Evolutionary conservation across 371 early-diverging fungal genomes (phyloP), one percentile per base, ranked within the genome.

Genomic region (Mucor irregularis): DNA sequence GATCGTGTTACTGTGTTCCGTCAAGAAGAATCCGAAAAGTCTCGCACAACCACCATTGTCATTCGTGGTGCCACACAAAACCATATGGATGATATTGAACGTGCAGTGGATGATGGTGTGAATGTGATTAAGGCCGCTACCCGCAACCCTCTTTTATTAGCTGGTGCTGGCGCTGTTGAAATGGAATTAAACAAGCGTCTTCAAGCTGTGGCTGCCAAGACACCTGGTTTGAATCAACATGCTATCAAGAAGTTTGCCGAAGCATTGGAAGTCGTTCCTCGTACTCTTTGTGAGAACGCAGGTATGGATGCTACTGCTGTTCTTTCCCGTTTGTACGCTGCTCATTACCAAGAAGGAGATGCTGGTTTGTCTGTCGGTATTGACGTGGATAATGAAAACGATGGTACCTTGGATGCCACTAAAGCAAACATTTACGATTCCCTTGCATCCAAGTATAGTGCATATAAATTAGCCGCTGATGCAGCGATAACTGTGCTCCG

Each of bases 61-160:
- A 82, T 99, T 40, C 93, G 99, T 64, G 99, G 99, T 49, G 96
- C 94, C 6, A 99, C 99, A n/a, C 90, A 89, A 73, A 98, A 98
- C 79, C 81, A 89, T 57, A 82, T 99, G 71, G 99, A 98, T 64
- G 99, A 99, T 76, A 81, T 98, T 50, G 99, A 99, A 77, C 91
- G 99, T 56, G 97, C 98, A 22, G 80, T 99, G 28, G 97, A 99
- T 74, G 99, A 98, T 64, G 99, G 97, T 73, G 94, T 99, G 56
- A 98, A 97, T 67, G 87, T 89, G 34, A 88, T 99, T 59, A 99
- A 98, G 81, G 93, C 98, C 50, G 81, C 92, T 42, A 88, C 91
- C 30, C 91, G 91, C 71, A 95, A 97, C 68, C 74, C 80, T 37
- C 90, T 94, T 16, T 76, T 98, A 30, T 80, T 97, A 19, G 81